Conservation (phyloP, 768 basidiomycete species). For the Xerocomellus intermedius region DNA sequence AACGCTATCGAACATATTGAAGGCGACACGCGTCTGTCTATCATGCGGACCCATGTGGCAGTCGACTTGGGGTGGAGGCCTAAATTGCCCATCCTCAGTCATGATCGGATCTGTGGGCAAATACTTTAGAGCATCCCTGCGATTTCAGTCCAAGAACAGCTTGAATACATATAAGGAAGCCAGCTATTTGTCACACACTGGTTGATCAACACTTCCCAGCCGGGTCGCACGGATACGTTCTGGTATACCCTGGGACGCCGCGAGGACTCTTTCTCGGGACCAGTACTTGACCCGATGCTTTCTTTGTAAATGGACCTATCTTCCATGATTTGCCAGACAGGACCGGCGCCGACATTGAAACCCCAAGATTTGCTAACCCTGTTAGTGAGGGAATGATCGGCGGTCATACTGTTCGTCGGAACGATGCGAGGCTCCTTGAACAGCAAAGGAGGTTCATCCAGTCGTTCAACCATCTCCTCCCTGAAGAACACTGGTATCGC, state of each 20-base stretch:
- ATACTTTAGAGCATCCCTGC: slow-evolving; percentile 57
- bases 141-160: not conserved
- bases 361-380: slow-evolving; percentile 70
- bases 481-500: slow-evolving; percentile 59
- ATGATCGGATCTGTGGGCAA: slow-evolving; percentile 53
- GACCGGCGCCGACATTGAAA: slow-evolving; percentile 71
- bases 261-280: slow-evolving; percentile 43
- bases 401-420: slow-evolving; percentile 57
- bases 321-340: slow-evolving; percentile 76
- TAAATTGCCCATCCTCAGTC: slow-evolving; percentile 50
- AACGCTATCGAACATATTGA: slow-evolving; percentile 55
- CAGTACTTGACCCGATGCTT: slow-evolving; percentile 30
- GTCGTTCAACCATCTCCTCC: slow-evolving; percentile 55
- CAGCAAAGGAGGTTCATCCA: slow-evolving; percentile 46
- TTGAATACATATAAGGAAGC: slow-evolving; percentile 6
- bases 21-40: slow-evolving; percentile 46
- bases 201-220: slow-evolving; percentile 44
- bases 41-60: slow-evolving; percentile 70
- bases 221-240: slow-evolving; percentile 41
- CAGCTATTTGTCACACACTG: slow-evolving; percentile 43
- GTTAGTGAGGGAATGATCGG: slow-evolving; percentile 45
- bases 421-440: slow-evolving; percentile 45
- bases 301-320: slow-evolving; percentile 82
- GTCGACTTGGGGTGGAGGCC: slow-evolving; percentile 51
- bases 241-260: slow-evolving; percentile 61